Base-by-base conservation (phyloP, 2,329 filamentous ascomycete species). In the Xylariaceae sp. region DNA sequence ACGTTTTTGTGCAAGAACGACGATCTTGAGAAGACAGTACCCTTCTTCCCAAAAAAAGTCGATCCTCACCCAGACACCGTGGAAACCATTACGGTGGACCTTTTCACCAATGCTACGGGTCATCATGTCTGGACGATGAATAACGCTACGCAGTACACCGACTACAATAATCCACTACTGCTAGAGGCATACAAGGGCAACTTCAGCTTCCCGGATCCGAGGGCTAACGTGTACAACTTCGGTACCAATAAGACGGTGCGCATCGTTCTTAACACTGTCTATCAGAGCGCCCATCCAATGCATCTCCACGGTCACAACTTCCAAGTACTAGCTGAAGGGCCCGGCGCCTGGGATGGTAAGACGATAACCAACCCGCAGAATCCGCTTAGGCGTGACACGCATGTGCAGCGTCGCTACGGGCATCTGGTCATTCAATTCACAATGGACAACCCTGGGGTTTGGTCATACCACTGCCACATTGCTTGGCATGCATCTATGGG, bases 281-380 rank as follows among this genome's bases (percentile, higher is more conserved):
- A 56, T 6, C 54, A 67, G 34, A 64, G 34, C 37, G 43, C 76
- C 9, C 78, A 80, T 57, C 77, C 78, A 0, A 76, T 80, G 63
- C 80, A 82, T 67, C 67, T 83, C 12, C 80, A 82, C 67, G 80
- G 80, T 6, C 80, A 83, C 61, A 74, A 81, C 41, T 81, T 82
- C 67, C 76, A 73, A 59, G 68, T 82, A 2, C 65, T 82, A 4
- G 66, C 70, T 16, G 58, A 74, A 68, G 68, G 68, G 19, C 28
- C 51, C 36, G 61, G 68, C 36, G 1, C 34, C 17, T 68, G 67
- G 50, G 67, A 71, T 58, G 60, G 62, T 4, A 43, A 23, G 12
- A 48, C 68, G 21, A 62, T 64, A 17, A 59, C 68, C n/a, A 63
- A 64, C 51, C 67, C 67, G 57, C 17, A 50, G 43, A 76, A 78